Evolutionary conservation across 495 filamentous ascomycete genomes (phyloP), one percentile per base, ranked within the genome.

Genomic region (Penicillium chermesinum): DNA sequence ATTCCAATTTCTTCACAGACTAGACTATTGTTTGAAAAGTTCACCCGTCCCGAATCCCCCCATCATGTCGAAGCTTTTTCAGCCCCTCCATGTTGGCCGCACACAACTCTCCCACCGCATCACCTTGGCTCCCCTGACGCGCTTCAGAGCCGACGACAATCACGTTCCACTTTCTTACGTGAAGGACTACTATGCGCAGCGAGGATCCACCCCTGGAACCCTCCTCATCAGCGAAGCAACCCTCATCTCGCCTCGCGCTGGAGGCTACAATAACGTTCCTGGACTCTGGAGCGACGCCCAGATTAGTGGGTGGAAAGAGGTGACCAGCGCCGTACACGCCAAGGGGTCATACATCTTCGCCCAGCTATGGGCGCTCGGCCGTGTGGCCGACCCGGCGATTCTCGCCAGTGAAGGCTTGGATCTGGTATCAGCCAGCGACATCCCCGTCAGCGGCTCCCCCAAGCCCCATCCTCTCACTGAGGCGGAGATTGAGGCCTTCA

Each of bases 291-390:
- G 49, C 46, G 57, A 72, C 2, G 78, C 63, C 12, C 87, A 91
- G 57, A 72, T 82, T 41, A 57, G 51, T 0, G 74, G 65, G 0
- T 89, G 84, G 86, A 74, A 70, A 38, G 50, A 62, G 4, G 62
- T 88, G 27, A 83, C 80, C 12, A 76, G 81, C 36, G 78, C 72
- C 7, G 81, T 89, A n/a, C 86, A 89, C 63, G 62, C 62, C 19
- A 77, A 78, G 18, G 78, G 79, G 22, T 70, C 72, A 33, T 78
- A 66, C 50, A 86, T 88, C 44, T 83, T 70, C 63, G 59, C 70
- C 36, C 86, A 90, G 69, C 66, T 90, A 2, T 86, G 82, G 77
- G 77, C 77, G 2, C 60, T 84, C 13, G 87, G 86, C 1, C 79
- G 87, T 12, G 66, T 75, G 0, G 77, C 80, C 0, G 53, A 68